These are phyloP conservation scores for Gracilariopsis chorda DNA, from an alignment of 23 red algal species.

Conservation along the genomic window DNA sequence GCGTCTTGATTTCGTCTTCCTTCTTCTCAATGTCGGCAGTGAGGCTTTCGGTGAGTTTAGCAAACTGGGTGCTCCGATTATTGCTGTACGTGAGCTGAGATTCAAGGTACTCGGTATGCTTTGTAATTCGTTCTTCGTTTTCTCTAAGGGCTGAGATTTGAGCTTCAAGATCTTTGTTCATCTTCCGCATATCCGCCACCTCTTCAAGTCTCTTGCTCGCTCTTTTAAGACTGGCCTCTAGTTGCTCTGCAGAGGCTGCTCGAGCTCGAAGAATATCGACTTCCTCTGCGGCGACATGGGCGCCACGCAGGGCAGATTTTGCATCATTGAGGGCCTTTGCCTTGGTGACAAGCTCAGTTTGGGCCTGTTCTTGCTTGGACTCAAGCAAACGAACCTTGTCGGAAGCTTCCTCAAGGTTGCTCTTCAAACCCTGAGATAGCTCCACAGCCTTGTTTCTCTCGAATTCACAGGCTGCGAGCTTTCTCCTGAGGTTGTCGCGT, in stretches of 20 bases:
- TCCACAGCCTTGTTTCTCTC: conserved; percentile 19
- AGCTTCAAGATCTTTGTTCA: conserved; percentile 38
- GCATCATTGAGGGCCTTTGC: conserved; percentile 25
- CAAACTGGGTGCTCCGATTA: conserved; percentile 33
- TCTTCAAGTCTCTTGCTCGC: conserved; percentile 57
- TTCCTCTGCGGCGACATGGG: conserved; percentile 48
- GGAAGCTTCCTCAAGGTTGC: conserved; percentile 44
- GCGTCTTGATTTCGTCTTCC: conserved; percentile 1
- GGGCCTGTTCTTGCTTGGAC: background rate
- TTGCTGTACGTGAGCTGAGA: conserved; percentile 30
- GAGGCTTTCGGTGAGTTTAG: conserved; percentile 22
- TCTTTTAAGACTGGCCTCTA: conserved; percentile 48
- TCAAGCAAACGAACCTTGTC: conserved; percentile 29
- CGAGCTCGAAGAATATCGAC: conserved; percentile 33
- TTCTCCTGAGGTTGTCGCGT: conserved; percentile 36
- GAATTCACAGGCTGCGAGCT: conserved; percentile 12
- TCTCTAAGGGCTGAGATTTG: conserved; percentile 42
- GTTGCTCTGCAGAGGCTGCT: conserved; percentile 27
- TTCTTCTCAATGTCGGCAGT: conserved; percentile 37
- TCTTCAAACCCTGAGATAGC: conserved; percentile 3
- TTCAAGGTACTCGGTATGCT: conserved; percentile 46
- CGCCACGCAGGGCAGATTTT: conserved; percentile 8
- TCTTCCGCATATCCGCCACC: conserved; percentile 14
- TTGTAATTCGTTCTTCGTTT: conserved; percentile 17
- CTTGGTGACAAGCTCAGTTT: conserved; percentile 21